phyloP scores from a whole-genome alignment of 1,284 basidiomycete genomes.

The Tranzscheliella williamsii region DNA sequence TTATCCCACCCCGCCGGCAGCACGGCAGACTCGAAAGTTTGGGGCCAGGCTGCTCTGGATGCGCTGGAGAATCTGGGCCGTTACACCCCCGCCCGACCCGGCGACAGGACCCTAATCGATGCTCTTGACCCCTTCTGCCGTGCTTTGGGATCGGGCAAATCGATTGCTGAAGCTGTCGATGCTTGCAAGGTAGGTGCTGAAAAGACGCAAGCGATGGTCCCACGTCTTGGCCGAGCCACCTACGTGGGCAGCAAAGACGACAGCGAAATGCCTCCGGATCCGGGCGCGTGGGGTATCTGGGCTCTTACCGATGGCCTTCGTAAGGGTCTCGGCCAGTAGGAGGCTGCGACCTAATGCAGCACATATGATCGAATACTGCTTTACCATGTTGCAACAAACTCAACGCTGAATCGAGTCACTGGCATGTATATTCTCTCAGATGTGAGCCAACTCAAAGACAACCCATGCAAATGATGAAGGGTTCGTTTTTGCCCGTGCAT shows the following conservation, averaged over 20 bases:
- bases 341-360: neutral
- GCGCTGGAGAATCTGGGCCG: constrained; percentile 57
- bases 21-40: constrained; percentile 44
- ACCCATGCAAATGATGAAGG: no score
- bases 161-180: constrained; percentile 61
- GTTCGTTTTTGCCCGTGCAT: no score
- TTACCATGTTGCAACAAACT: no score
- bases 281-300: constrained; percentile 67
- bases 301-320: constrained; percentile 60
- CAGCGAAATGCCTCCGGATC: constrained; percentile 64
- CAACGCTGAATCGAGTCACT: no score
- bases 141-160: constrained; percentile 56
- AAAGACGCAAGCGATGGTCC: constrained; percentile 65
- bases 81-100: constrained; percentile 67
- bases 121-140: constrained; percentile 66
- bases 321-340: constrained; percentile 43
- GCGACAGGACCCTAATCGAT: constrained; percentile 68
- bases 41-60: constrained; percentile 47
- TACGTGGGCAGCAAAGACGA: constrained; percentile 63
- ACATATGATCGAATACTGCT: no score
- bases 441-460: no score
- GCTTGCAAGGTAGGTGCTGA: constrained; percentile 65
- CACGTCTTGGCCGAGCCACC: constrained; percentile 65
- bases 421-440: no score
- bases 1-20: constrained; percentile 31